Evolutionary conservation across 1,284 basidiomycete genomes (phyloP).

Genomic region (Ceratobasidium sp.): DNA sequence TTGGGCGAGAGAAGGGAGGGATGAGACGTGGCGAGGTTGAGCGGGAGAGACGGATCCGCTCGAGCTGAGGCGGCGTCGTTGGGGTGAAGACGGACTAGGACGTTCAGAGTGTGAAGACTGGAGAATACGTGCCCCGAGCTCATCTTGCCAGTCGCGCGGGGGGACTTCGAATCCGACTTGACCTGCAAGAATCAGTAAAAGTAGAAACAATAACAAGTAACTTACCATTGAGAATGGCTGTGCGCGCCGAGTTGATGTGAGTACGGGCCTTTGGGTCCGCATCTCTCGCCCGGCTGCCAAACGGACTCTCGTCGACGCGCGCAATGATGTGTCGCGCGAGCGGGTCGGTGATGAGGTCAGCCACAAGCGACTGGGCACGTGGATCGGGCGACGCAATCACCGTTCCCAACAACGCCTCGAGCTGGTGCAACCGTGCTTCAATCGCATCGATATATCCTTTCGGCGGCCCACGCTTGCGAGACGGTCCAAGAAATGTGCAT

Average conservation of each 20-base stretch:
- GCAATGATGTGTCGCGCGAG: conserved; percentile 75
- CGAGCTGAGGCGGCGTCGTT: conserved; percentile 40
- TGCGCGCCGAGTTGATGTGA: conserved; percentile 27
- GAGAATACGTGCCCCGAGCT: conserved; percentile 60
- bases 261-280: conserved; percentile 26
- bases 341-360: conserved; percentile 68
- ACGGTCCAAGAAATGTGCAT: conserved; percentile 75
- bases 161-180: conserved; percentile 55
- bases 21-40: not conserved
- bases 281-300: conserved; percentile 59
- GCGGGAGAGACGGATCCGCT: conserved; percentile 23
- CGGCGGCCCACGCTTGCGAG: conserved; percentile 62
- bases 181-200: conserved; percentile 58
- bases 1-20: not conserved
- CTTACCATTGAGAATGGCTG: conserved; percentile 27
- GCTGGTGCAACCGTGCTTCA: conserved; percentile 84
- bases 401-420: conserved; percentile 77
- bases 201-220: conserved; percentile 48
- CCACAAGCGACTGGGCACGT: conserved; percentile 64
- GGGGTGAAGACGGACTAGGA: not conserved
- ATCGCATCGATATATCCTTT: conserved; percentile 92
- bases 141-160: conserved; percentile 81
- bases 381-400: conserved; percentile 71
- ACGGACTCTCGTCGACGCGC: conserved; percentile 75
- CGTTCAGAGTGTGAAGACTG: conserved; percentile 25